Conservation (phyloP, 345 rosid species). For the Salix purpurea region DNA sequence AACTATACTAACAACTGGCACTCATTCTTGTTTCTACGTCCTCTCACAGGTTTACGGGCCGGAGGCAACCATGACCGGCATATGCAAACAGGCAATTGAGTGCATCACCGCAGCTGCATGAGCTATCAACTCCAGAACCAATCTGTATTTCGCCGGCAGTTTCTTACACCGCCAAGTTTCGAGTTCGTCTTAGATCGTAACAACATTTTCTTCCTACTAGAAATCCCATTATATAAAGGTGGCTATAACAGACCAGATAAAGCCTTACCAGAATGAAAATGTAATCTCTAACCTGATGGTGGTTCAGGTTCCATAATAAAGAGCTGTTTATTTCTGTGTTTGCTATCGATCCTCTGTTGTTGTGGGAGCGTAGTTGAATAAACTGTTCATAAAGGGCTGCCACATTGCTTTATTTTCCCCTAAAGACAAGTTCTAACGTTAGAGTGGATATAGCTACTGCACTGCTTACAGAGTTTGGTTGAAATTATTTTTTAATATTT, state of each 20-base stretch:
- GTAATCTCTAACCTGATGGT: neutral
- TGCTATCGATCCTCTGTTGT: neutral
- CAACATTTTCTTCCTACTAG: slow-evolving; percentile 1
- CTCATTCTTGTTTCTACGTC: neutral
- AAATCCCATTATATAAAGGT: slow-evolving; percentile 4
- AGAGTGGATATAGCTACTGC: neutral
- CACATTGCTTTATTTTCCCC: neutral
- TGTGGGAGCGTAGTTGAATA: neutral
- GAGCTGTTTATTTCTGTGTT: neutral
- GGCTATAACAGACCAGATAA: neutral
- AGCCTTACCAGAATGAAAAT: neutral
- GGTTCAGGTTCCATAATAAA: neutral
- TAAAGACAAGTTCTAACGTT: neutral
- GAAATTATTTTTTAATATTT: too few relatives aligned
- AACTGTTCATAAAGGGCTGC: neutral
- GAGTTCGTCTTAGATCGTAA: neutral
- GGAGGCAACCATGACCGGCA: slow-evolving; percentile 94
- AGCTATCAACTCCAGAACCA: slow-evolving; percentile 14
- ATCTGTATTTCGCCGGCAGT: neutral
- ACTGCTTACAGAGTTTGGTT: too few relatives aligned
- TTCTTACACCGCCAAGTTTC: slow-evolving; percentile 1
- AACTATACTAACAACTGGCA: neutral
- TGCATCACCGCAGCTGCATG: slow-evolving; percentile 68
- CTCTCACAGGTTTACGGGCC: slow-evolving; percentile 75
- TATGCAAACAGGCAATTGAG: slow-evolving; percentile 89